Evolutionary conservation across 2,329 filamentous ascomycete genomes (phyloP), one percentile per base, ranked within the genome.

Genomic region (Stromatinia cepivora): DNA sequence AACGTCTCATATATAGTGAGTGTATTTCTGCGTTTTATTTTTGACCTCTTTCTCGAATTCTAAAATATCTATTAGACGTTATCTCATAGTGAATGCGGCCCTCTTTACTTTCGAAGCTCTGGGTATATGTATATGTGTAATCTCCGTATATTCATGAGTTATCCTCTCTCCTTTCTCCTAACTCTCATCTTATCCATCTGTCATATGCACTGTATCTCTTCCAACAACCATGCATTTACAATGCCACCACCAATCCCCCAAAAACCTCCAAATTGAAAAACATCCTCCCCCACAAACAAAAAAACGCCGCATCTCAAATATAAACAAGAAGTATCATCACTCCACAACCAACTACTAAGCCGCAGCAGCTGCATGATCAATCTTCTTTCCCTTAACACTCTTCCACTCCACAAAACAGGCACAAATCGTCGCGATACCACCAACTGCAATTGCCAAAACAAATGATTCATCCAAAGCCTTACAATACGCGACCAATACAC

Each of bases 401-500:
- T 75, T 77, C 74, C 74, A 77, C 66, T 77, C 76, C 13, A 77
- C 75, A 66, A 74, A 75, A 64, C 72, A 77, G 8, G 76, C 76
- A 71, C 70, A 72, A 22, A 73, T 53, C 9, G 72, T 72, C 42
- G 74, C 74, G 66, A 77, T 72, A 5, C 72, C 73, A 9, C 76
- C 76, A n/a, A 75, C 70, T 28, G 71, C 76, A 74, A 78, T 77
- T 22, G 74, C 63, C 62, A 77, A 71, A 54, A 77, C 54, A 71
- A 74, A 78, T 13, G 74, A 69, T 39, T 76, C 58, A 46, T 75
- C 69, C 28, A 78, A 59, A 25, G 72, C 71, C 17, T 52, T 61
- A 71, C 75, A 76, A 70, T 85, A 85, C 1, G 82, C 82, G 7
- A 72, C 54, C 4, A 85, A 70, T 1, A 84, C 82, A 3, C 76